phyloP scores from a whole-genome alignment of 2,329 filamentous ascomycete species.

The Mariannaea sp. region DNA sequence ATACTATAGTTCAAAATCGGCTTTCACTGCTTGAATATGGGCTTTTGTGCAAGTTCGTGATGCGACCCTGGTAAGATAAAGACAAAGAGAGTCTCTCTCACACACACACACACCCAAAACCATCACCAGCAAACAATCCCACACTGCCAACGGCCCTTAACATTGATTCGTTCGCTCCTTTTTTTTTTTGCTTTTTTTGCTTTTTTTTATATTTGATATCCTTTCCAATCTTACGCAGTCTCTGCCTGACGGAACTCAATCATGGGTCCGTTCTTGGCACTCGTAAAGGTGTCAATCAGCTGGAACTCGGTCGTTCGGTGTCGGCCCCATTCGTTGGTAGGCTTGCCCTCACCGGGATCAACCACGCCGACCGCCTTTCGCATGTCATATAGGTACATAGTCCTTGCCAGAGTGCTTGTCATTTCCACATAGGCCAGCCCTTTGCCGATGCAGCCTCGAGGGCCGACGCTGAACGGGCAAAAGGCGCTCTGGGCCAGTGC shows the following conservation, averaged over 20 bases:
- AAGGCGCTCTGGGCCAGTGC: constrained; percentile 68
- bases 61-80: too few species aligned
- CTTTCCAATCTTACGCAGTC: constrained; percentile 7
- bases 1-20: too few species aligned
- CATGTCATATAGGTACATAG: constrained; percentile 66
- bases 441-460: constrained; percentile 75
- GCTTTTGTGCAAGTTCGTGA: too few species aligned
- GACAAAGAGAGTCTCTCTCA: too few species aligned
- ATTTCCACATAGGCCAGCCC: constrained; percentile 70
- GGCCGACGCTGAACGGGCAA: constrained; percentile 74
- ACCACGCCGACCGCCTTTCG: constrained; percentile 53
- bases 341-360: constrained; percentile 58
- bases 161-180: too few species aligned
- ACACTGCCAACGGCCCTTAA: too few species aligned
- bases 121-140: too few species aligned
- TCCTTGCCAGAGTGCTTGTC: constrained; percentile 64
- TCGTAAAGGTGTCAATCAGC: constrained; percentile 74
- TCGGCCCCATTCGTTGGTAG: constrained; percentile 57
- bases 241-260: constrained; percentile 60
- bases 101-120: too few species aligned
- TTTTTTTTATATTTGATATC: too few species aligned
- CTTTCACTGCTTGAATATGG: too few species aligned
- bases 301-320: constrained; percentile 67
- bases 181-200: too few species aligned
- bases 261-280: constrained; percentile 72